A percentile compares a stretch with the other conserved stretches of the same genome.
These are phyloP conservation scores for Xylogone sp. DNA, from an alignment of 2,329 filamentous ascomycete species.

Conservation along the genomic window DNA sequence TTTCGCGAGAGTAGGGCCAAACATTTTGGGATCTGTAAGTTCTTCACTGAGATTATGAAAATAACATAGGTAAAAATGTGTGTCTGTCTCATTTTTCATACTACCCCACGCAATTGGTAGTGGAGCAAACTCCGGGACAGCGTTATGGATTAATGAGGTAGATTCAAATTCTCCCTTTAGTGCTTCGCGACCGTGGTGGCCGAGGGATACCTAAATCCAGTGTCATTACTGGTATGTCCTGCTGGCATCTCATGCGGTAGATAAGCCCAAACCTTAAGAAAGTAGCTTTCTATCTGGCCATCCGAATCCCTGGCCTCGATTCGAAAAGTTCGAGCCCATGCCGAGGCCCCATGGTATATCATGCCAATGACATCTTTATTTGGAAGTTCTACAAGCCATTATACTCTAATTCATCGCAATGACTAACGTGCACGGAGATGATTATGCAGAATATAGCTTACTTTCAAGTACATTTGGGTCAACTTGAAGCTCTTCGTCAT, in stretches of 20 bases:
- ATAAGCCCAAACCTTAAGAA: constrained; percentile 28
- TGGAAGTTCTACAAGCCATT: too few species aligned
- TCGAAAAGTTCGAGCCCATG: constrained; percentile 31
- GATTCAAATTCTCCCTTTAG: constrained; percentile 36
- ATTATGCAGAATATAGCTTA: too few species aligned
- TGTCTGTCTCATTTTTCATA: constrained; percentile 18
- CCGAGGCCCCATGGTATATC: constrained; percentile 32
- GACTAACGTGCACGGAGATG: too few species aligned
- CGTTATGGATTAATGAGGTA: constrained; percentile 25
- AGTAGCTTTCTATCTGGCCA: constrained; percentile 25
- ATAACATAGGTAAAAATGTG: constrained; percentile 24
- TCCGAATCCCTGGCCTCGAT: constrained; percentile 26
- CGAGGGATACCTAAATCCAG: not conserved
- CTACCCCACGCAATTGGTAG: constrained; percentile 14
- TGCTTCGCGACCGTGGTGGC: constrained; percentile 4
- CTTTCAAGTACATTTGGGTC: too few species aligned
- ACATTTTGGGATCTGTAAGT: constrained; percentile 17
- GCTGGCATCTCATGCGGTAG: not conserved
- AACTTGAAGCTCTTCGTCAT: too few species aligned
- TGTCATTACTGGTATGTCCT: not conserved
- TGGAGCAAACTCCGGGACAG: constrained; percentile 10
- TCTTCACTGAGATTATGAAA: constrained; percentile 23
- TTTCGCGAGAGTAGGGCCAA: constrained; percentile 17
- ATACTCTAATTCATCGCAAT: too few species aligned
- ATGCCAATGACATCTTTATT: too few species aligned